These are phyloP conservation scores for Amaranthus palmeri DNA, from an alignment of 148 eudicot species.

Conservation along the genomic window DNA sequence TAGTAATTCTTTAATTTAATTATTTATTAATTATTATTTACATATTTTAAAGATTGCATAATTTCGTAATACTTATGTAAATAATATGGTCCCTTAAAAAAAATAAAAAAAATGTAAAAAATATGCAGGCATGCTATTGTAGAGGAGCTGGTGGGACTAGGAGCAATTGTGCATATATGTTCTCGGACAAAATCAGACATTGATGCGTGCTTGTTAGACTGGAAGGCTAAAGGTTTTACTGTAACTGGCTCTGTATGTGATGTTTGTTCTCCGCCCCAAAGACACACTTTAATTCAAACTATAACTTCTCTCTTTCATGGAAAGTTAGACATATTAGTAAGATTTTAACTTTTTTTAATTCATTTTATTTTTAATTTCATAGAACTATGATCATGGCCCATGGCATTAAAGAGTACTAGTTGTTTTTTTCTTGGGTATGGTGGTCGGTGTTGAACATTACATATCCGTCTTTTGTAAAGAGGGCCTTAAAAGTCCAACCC, in stretches of 20 bases:
- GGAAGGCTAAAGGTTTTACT: slow-evolving; percentile 12
- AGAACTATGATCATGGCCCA: too few relatives aligned
- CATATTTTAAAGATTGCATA: too few relatives aligned
- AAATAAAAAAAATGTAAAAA: too few relatives aligned
- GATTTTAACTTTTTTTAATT: neutral
- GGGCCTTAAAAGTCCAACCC: too few relatives aligned
- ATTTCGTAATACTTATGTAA: too few relatives aligned
- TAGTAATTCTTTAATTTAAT: too few relatives aligned
- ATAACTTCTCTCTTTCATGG: neutral
- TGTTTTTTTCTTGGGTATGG: too few relatives aligned
- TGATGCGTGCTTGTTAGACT: slow-evolving; percentile 6
- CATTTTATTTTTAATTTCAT: neutral
- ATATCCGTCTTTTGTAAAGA: too few relatives aligned
- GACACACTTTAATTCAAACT: neutral
- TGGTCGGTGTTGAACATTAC: too few relatives aligned
- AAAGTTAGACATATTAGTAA: slow-evolving; percentile 1
- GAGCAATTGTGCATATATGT: slow-evolving; percentile 20
- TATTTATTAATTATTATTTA: too few relatives aligned
- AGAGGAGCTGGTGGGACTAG: slow-evolving; percentile 20
- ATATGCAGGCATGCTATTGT: slow-evolving; percentile 17
- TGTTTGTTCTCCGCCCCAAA: neutral
- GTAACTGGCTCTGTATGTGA: slow-evolving; percentile 1
- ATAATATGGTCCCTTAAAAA: too few relatives aligned
- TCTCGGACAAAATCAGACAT: slow-evolving; percentile 10
- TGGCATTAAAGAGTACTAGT: too few relatives aligned